These are phyloP conservation scores for Nemania sp. DNA, from an alignment of 2,329 filamentous ascomycete species.

Conservation along the genomic window DNA sequence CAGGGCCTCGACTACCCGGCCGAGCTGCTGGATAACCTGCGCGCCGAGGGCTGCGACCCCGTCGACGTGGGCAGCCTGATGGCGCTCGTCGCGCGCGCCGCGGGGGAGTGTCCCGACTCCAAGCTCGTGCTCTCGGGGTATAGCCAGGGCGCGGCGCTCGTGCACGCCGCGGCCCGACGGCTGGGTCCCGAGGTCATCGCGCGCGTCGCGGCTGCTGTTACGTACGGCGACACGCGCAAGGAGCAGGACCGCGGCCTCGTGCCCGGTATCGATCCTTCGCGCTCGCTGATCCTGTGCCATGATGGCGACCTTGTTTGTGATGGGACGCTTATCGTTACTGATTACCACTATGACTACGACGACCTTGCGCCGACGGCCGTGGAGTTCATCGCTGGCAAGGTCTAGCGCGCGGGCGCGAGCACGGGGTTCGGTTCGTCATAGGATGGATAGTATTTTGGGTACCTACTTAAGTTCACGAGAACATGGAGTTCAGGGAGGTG, in stretches of 20 bases:
- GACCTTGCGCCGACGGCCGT: slow-evolving; percentile 24
- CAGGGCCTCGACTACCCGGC: slow-evolving; percentile 37
- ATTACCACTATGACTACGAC: slow-evolving; percentile 47
- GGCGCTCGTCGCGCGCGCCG: slow-evolving; percentile 40
- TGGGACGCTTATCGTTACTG: slow-evolving; percentile 48
- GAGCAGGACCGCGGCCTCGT: slow-evolving; percentile 41
- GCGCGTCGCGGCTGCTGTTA: slow-evolving; percentile 46
- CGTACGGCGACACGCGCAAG: slow-evolving; percentile 50
- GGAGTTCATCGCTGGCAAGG: slow-evolving; percentile 24
- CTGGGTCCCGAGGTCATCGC: slow-evolving; percentile 35
- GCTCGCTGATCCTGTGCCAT: slow-evolving; percentile 52
- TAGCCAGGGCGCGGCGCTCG: slow-evolving; percentile 51
- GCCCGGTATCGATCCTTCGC: slow-evolving; percentile 38
- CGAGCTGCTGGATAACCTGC: slow-evolving; percentile 32
- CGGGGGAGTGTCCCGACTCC: slow-evolving; percentile 46
- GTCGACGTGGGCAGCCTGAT: slow-evolving; percentile 43
- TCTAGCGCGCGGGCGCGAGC: background rate
- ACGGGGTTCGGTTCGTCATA: no score
- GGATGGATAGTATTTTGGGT: no score
- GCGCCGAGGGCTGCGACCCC: slow-evolving; percentile 39
- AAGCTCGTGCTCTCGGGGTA: slow-evolving; percentile 49
- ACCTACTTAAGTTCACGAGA: no score
- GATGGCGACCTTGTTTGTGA: slow-evolving; percentile 55
- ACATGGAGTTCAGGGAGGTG: background rate
- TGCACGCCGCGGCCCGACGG: slow-evolving; percentile 45